A percentile compares a stretch with the other conserved stretches of the same genome.
phyloP scores from a whole-genome alignment of 768 basidiomycete species.

The Xanthoconium purpureum region DNA sequence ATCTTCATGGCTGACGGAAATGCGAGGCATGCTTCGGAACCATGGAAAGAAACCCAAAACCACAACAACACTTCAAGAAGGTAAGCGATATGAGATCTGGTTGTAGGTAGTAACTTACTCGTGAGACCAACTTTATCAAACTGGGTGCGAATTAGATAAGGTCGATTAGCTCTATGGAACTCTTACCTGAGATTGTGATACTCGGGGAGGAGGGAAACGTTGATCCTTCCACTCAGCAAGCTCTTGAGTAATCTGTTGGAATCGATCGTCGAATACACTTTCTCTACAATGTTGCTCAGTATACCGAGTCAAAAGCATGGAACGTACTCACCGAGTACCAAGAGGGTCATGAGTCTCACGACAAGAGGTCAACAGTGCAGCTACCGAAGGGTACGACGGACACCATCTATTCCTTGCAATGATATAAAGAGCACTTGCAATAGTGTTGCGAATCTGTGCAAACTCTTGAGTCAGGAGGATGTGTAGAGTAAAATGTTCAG shows the following conservation, averaged over 20 bases:
- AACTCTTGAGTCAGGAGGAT: neutral
- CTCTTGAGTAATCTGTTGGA: slow-evolving; percentile 53
- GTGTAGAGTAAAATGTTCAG: neutral
- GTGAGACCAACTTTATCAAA: slow-evolving; percentile 89
- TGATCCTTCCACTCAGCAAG: slow-evolving; percentile 70
- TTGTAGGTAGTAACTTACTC: slow-evolving; percentile 40
- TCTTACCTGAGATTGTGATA: slow-evolving; percentile 72
- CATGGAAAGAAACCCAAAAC: slow-evolving; percentile 76
- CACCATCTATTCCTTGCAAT: slow-evolving; percentile 63
- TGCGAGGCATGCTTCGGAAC: slow-evolving; percentile 67
- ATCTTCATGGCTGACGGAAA: slow-evolving; percentile 77
- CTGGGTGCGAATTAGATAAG: slow-evolving; percentile 34
- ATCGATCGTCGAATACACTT: slow-evolving; percentile 52
- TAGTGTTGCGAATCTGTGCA: slow-evolving; percentile 61
- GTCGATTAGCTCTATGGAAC: neutral
- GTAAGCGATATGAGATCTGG: slow-evolving; percentile 12
- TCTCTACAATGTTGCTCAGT: slow-evolving; percentile 37
- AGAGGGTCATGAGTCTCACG: slow-evolving; percentile 52
- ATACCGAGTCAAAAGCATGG: neutral
- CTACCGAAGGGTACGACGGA: slow-evolving; percentile 58
- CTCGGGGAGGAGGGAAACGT: slow-evolving; percentile 81
- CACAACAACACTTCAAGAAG: slow-evolving; percentile 63
- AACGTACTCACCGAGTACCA: slow-evolving; percentile 46
- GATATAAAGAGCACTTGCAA: slow-evolving; percentile 62
- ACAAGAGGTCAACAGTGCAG: slow-evolving; percentile 57